Evolutionary conservation across 148 eudicot genomes (phyloP), one percentile per base, ranked within the genome.

Genomic region (Hydrangea macrophylla): DNA sequence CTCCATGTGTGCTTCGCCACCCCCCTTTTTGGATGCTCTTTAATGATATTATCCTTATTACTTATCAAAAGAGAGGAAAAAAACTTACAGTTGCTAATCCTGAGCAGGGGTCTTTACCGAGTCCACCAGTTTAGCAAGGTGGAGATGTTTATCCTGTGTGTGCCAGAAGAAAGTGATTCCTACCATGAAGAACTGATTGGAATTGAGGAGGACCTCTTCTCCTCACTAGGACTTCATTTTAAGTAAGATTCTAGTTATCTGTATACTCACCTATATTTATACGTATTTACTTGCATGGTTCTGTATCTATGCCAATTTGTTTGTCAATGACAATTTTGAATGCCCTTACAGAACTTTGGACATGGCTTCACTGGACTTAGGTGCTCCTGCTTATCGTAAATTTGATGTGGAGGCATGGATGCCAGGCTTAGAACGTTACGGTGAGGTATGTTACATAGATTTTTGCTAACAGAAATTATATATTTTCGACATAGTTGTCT

Each of bases 321-420:
- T 20, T 39, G 26, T 42, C 62, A 61, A n/a, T 18, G 30, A 36
- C 24, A 56, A 55, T 7, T 3, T 61, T 56, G 35, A 40, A 18
- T 60, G 42, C 71, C 55, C 56, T 69, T 59, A 60, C 92, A 92
- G 98, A 83, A 92, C 88, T 20, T 25, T 92, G 82, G 96, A 92
- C 72, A 92, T 92, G 98, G 89, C 98, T 67, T 79, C 96, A 22
- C 73, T 77, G 73, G 98, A 92, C 80, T 79, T 92, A 51, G 98
- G 96, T 61, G 98, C 98, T 62, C 98, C 98, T 22, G 98, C 98
- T 26, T 88, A 76, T 62, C 93, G 98, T 55, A 92, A 92, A 83
- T 92, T 75, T 73, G 98, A 92, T 51, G 83, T 92, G 62, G 98
- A 92, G 77, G 96, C 98, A 42, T 92, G 98, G 98, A 92, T 92